A percentile compares a stretch with the other conserved stretches of the same genome.
phyloP scores from a whole-genome alignment of 495 filamentous ascomycete species.

The Aspergillus campestris region DNA sequence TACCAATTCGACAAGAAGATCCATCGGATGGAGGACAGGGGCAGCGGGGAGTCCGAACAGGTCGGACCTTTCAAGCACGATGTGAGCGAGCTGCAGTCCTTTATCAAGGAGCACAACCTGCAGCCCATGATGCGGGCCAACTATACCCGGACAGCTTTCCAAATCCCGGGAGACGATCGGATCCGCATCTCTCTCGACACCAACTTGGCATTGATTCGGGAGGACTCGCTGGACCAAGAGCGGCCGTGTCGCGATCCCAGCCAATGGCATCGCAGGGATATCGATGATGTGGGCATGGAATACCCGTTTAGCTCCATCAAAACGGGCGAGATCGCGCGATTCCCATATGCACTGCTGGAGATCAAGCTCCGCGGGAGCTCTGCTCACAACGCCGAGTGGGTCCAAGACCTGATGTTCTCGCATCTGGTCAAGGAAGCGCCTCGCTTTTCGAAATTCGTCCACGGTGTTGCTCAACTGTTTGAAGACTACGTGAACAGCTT shows the following conservation, averaged over 20 bases:
- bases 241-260: slow-evolving; percentile 80
- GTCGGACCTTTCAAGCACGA: slow-evolving; percentile 53
- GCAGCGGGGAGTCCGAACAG: slow-evolving; percentile 51
- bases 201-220: slow-evolving; percentile 82
- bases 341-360: slow-evolving; percentile 85
- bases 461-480: slow-evolving; percentile 83
- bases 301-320: slow-evolving; percentile 80
- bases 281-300: slow-evolving; percentile 72
- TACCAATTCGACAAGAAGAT: slow-evolving; percentile 90
- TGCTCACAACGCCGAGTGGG: slow-evolving; percentile 70
- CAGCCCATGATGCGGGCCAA: slow-evolving; percentile 84
- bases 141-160: slow-evolving; percentile 91
- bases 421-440: slow-evolving; percentile 86
- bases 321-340: slow-evolving; percentile 85
- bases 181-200: slow-evolving; percentile 91
- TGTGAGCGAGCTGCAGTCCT: slow-evolving; percentile 69
- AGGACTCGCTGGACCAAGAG: slow-evolving; percentile 76
- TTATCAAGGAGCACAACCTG: slow-evolving; percentile 68
- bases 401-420: slow-evolving; percentile 80
- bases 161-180: slow-evolving; percentile 86
- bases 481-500: slow-evolving; percentile 94
- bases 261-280: slow-evolving; percentile 85
- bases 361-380: slow-evolving; percentile 74
- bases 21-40: slow-evolving; percentile 66
- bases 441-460: slow-evolving; percentile 92